These are phyloP conservation scores for Colletotrichum noveboracense DNA, from an alignment of 2,329 filamentous ascomycete genomes.

Conservation along the genomic window DNA sequence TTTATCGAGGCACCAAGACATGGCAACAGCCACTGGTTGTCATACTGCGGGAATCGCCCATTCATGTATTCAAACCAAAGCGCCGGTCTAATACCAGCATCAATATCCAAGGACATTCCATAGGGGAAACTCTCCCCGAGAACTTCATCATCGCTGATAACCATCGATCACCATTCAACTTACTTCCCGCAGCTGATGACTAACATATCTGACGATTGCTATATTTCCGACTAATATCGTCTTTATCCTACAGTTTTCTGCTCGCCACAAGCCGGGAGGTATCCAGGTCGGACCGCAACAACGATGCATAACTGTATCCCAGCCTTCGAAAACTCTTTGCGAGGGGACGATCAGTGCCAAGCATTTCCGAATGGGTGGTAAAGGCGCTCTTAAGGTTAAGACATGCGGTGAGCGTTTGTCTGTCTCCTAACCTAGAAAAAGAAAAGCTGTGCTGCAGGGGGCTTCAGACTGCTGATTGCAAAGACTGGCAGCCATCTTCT, in stretches of 20 bases:
- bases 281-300: neutral
- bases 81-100: neutral
- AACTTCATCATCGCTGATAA: neutral
- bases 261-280: neutral
- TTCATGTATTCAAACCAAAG: neutral
- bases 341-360: constrained; percentile 1
- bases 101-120: neutral
- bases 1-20: neutral
- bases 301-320: neutral
- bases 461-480: neutral
- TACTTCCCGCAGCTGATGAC: neutral
- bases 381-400: constrained; percentile 10
- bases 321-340: neutral
- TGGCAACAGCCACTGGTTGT: neutral
- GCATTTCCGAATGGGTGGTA: neutral
- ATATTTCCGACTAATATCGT: neutral
- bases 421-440: neutral
- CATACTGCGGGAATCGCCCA: neutral
- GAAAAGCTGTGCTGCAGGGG: neutral
- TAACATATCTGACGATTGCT: neutral
- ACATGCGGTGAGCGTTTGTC: neutral
- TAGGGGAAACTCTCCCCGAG: accelerated
- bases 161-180: neutral
- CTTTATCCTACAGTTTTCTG: neutral
- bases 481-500: neutral